Percentiles rank a stretch among this genome's conserved stretches.
These are phyloP conservation scores for Antitrichia curtipendula DNA, from an alignment of 225 moss, liverwort and hornwort genomes.

Conservation along the genomic window DNA sequence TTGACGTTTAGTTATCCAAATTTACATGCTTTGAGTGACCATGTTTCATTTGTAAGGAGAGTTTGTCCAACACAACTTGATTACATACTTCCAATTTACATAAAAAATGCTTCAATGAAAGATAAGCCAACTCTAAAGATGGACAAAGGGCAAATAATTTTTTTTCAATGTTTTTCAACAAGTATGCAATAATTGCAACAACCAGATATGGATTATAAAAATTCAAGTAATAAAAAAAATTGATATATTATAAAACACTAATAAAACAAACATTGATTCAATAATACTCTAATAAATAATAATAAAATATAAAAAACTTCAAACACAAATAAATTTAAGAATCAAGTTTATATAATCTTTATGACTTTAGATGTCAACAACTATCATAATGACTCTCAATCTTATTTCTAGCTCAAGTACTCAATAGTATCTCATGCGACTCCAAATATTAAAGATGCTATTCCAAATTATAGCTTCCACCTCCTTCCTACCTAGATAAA, in stretches of 20 bases:
- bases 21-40: too few species aligned
- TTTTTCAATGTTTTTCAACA: background rate
- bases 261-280: background rate
- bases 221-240: background rate
- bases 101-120: too few species aligned
- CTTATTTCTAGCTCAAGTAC: background rate
- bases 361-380: background rate
- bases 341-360: background rate
- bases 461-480: background rate
- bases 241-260: background rate
- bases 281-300: background rate
- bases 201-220: background rate
- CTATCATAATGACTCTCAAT: background rate
- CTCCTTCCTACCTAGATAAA: fast-evolving
- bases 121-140: too few species aligned
- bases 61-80: too few species aligned
- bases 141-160: too few species aligned
- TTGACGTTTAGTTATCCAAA: too few species aligned
- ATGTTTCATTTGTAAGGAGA: too few species aligned
- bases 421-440: background rate
- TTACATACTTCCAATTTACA: too few species aligned
- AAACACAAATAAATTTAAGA: background rate
- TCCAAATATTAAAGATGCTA: background rate
- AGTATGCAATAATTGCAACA: too few species aligned
- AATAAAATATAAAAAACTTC: background rate